Evolutionary conservation across 495 filamentous ascomycete genomes (phyloP), one percentile per base, ranked within the genome.

Genomic region (Aspergillus affinis): DNA sequence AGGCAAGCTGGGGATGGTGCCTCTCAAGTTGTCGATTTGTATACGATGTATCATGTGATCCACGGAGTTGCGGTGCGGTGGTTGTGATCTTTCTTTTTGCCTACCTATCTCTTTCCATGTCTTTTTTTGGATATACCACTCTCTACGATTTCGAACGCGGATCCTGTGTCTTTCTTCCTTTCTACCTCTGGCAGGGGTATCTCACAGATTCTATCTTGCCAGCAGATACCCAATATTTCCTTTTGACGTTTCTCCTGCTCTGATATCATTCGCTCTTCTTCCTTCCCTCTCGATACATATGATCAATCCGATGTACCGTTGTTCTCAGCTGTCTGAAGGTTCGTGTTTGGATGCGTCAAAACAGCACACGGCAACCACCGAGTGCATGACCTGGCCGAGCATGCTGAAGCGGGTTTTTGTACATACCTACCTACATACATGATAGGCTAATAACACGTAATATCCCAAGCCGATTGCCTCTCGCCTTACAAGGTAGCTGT

Each of bases 81-180:
- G 17, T 18, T 51, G 21, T 58, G 18, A 44, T 19, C 45, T 55
- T 53, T 30, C 30, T 29, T 49, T 45, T 51, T 55, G 20, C 73
- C 71, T 77, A 74, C 74, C 76, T 67, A 64, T 58, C 68, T 74
- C 72, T 67, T 73, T 75, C 59, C 58, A 48, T 54, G 53, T 68
- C 53, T 63, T 62, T 26, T 26, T 55, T 58, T 51, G 58, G 58
- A 60, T 36, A 36, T 29, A 27, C 51, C 23, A 47, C 29, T 55
- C 52, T 30, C 51, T 55, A 54, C 19, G 30, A 47, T 63, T 13
- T 51, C 13, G 10, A 41, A 41, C 36, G 36, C 36, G 36, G 4
- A 15, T 17, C 50, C 23, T 44, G 54, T 18, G 36, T 30, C 44
- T 49, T 30, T 61, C 19, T 27, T 26, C 29, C 27, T 51, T 59